These are phyloP conservation scores for Trichoderma arundinaceum DNA, from an alignment of 2,329 filamentous ascomycete species.

Conservation along the genomic window DNA sequence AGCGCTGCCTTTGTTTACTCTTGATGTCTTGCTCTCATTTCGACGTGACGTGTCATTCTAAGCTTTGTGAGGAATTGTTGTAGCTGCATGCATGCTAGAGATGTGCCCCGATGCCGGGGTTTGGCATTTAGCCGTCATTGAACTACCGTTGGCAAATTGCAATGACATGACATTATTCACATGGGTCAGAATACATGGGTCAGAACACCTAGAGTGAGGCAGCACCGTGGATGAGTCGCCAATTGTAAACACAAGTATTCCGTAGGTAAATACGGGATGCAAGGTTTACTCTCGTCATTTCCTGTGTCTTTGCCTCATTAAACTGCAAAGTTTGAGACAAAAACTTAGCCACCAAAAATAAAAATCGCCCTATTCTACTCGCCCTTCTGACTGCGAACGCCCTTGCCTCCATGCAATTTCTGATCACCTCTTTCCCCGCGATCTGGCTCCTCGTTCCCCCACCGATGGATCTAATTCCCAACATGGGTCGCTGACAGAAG, in stretches of 20 bases:
- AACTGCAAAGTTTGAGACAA: neutral
- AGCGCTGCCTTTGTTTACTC: neutral
- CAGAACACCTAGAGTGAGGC: neutral
- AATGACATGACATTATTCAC: neutral
- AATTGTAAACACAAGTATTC: neutral
- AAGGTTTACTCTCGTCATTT: neutral
- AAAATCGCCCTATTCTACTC: neutral
- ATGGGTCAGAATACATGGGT: too few species aligned
- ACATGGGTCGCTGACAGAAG: constrained; percentile 15
- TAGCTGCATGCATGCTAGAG: neutral
- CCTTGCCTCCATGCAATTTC: constrained; percentile 4
- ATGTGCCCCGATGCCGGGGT: neutral
- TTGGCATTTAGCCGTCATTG: constrained; percentile 20
- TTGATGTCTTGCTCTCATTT: neutral
- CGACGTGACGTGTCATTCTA: neutral
- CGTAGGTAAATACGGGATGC: neutral
- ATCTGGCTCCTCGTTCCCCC: constrained; percentile 12
- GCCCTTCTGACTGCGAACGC: neutral
- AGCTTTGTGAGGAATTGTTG: neutral
- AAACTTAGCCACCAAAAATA: neutral
- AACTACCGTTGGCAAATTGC: constrained; percentile 2
- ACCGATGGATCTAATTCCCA: constrained; percentile 2
- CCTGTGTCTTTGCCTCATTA: neutral
- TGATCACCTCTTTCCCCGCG: constrained; percentile 19
- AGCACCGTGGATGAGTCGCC: neutral